Evolutionary conservation across 2,329 filamentous ascomycete species (phyloP).

Genomic region (Hypoxylon sp.): DNA sequence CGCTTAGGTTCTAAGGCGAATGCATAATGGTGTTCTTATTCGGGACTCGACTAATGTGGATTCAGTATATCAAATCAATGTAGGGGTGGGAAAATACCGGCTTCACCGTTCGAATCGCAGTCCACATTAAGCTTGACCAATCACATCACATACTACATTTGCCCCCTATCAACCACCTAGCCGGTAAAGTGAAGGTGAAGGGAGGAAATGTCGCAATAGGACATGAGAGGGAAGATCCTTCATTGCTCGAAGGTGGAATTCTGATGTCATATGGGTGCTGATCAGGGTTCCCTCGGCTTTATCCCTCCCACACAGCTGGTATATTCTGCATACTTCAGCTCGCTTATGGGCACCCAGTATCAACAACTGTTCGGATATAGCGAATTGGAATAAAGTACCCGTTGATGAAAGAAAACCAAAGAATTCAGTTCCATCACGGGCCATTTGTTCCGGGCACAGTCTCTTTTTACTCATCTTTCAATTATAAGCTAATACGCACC

Average conservation of each 20-base stretch:
- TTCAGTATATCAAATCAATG: slow-evolving; percentile 26
- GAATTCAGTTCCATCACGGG: not conserved
- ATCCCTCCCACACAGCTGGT: slow-evolving; percentile 11
- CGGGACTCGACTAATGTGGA: slow-evolving; percentile 17
- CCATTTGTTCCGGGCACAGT: slow-evolving; percentile 8
- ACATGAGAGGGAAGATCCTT: not conserved
- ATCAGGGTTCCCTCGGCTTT: slow-evolving; percentile 19
- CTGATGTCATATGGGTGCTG: slow-evolving; percentile 31
- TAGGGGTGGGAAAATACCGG: slow-evolving; percentile 8
- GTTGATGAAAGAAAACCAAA: not conserved
- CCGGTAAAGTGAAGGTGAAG: slow-evolving; percentile 5
- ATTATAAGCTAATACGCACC: too few species aligned
- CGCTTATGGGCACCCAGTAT: slow-evolving; percentile 7
- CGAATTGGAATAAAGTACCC: slow-evolving; percentile 9
- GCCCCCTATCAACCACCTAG: slow-evolving; percentile 15
- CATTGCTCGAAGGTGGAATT: slow-evolving; percentile 18
- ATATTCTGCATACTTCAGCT: slow-evolving; percentile 6
- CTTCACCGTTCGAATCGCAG: slow-evolving; percentile 6
- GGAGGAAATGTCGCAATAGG: slow-evolving; percentile 1
- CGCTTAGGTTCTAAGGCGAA: slow-evolving; percentile 7
- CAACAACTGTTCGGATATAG: not conserved
- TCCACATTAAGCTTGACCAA: slow-evolving; percentile 22
- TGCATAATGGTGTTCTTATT: slow-evolving; percentile 7
- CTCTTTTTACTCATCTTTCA: not conserved
- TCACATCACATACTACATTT: slow-evolving; percentile 4